Conservation (phyloP, 345 rosid genomes). For the Citrus cavaleriei region DNA sequence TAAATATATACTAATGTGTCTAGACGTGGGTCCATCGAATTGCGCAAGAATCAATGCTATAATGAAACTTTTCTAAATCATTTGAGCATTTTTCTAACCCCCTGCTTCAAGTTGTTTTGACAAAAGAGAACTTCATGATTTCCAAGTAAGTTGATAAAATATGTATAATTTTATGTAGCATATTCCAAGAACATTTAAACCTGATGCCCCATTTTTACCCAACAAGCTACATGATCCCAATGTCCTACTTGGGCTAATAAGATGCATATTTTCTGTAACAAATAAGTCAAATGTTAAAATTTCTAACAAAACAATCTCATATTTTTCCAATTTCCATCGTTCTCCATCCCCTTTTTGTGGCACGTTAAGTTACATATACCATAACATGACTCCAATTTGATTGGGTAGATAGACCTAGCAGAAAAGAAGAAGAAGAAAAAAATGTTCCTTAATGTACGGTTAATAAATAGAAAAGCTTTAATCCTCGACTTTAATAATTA, state of each 20-base stretch:
- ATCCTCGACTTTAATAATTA: no score
- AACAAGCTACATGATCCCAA: not conserved
- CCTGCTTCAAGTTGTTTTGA: not conserved
- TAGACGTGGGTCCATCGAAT: not conserved
- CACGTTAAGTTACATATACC: no score
- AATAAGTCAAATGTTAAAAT: not conserved
- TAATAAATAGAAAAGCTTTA: no score
- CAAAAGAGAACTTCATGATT: not conserved
- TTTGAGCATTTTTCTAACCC: not conserved
- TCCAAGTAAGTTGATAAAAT: no score
- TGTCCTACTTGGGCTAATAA: not conserved
- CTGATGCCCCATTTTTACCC: not conserved
- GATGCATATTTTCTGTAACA: not conserved
- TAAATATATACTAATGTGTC: not conserved
- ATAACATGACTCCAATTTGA: no score
- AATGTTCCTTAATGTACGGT: no score
- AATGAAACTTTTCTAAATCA: not conserved
- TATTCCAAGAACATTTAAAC: not conserved
- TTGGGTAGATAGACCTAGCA: no score
- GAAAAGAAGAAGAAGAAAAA: no score
- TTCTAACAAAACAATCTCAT: no score
- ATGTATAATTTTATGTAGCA: not conserved
- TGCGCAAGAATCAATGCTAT: not conserved
- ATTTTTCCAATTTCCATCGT: no score
- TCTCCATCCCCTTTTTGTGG: no score